These are phyloP conservation scores for Zymoseptoria ardabiliae DNA, from an alignment of 2,329 filamentous ascomycete species.

Conservation along the genomic window DNA sequence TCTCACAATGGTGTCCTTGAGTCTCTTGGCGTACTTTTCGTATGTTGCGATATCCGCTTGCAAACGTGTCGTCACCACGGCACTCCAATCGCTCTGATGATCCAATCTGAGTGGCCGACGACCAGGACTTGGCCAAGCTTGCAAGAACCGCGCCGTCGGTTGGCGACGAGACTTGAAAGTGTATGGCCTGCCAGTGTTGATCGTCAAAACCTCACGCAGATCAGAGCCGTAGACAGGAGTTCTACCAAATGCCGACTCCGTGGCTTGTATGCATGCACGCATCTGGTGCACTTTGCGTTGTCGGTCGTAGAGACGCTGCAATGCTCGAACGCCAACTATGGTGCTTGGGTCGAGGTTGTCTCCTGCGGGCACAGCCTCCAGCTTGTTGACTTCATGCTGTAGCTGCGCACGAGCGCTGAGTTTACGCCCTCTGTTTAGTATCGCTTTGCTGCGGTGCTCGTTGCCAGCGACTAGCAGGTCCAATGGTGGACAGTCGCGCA, in stretches of 20 bases:
- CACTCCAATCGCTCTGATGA: conserved; percentile 22
- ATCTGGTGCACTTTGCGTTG: conserved; percentile 22
- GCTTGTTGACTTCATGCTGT: conserved; percentile 13
- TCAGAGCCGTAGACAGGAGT: conserved; percentile 26
- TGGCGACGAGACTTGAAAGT: conserved; percentile 8
- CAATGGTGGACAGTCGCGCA: conserved; percentile 6
- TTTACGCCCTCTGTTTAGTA: conserved; percentile 16
- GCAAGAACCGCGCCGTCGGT: conserved; percentile 5
- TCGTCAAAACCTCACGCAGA: conserved; percentile 23
- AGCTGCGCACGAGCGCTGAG: conserved; percentile 19
- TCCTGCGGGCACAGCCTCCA: conserved; percentile 13
- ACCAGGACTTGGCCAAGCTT: conserved; percentile 17
- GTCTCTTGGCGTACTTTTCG: conserved; percentile 60
- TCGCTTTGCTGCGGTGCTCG: conserved; percentile 14
- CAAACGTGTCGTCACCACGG: conserved; percentile 15
- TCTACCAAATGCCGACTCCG: conserved; percentile 13
- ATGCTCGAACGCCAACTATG: conserved; percentile 19
- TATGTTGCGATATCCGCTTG: conserved; percentile 50
- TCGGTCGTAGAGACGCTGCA: conserved; percentile 19
- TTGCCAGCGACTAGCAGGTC: conserved; percentile 14
- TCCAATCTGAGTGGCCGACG: conserved; percentile 18
- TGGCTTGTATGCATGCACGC: conserved; percentile 22
- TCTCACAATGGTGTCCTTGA: conserved; percentile 72
- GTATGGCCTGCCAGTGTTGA: conserved; percentile 15
- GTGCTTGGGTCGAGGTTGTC: conserved; percentile 20